A percentile compares a stretch with the other conserved stretches of the same genome.
phyloP scores from a whole-genome alignment of 1,284 basidiomycete genomes.

The Coriolopsis trogii region DNA sequence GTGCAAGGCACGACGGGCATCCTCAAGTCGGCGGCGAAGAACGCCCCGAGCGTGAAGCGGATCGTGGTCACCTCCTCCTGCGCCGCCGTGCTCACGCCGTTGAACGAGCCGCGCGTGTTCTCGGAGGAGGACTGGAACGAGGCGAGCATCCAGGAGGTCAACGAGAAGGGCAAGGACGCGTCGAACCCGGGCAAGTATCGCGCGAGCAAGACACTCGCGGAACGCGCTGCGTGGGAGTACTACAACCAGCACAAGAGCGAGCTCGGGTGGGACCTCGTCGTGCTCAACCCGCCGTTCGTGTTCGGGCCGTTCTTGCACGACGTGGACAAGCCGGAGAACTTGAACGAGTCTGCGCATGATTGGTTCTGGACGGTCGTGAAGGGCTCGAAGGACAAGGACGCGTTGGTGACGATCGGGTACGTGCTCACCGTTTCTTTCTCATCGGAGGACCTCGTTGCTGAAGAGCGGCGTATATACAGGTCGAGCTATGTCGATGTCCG shows the following conservation, averaged over 20 bases:
- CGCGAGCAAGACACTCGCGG: conserved; percentile 70
- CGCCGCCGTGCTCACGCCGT: conserved; percentile 42
- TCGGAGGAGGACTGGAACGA: conserved; percentile 68
- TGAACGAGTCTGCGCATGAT: conserved; percentile 55
- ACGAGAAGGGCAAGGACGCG: conserved; percentile 53
- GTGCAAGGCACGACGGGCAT: conserved; percentile 32
- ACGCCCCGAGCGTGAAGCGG: conserved; percentile 54
- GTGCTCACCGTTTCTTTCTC: not conserved
- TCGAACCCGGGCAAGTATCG: conserved; percentile 48
- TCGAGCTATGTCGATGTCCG: conserved; percentile 57
- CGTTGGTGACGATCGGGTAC: conserved; percentile 16
- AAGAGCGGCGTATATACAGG: not conserved
- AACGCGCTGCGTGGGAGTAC: conserved; percentile 62
- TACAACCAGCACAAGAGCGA: conserved; percentile 51
- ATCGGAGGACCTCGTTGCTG: not conserved
- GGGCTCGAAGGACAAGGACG: conserved; percentile 22
- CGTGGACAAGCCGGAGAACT: conserved; percentile 43
- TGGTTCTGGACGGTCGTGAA: conserved; percentile 39
- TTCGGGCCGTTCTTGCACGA: conserved; percentile 51
- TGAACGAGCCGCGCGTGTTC: conserved; percentile 26
- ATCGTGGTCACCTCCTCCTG: conserved; percentile 67
- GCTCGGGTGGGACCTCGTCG: conserved; percentile 54
- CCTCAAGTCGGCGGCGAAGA: conserved; percentile 27
- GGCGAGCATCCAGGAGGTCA: conserved; percentile 49
- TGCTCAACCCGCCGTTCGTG: conserved; percentile 60